Evolutionary conservation across 2,329 filamentous ascomycete species (phyloP).

Genomic region (Xylaria polymorpha): DNA sequence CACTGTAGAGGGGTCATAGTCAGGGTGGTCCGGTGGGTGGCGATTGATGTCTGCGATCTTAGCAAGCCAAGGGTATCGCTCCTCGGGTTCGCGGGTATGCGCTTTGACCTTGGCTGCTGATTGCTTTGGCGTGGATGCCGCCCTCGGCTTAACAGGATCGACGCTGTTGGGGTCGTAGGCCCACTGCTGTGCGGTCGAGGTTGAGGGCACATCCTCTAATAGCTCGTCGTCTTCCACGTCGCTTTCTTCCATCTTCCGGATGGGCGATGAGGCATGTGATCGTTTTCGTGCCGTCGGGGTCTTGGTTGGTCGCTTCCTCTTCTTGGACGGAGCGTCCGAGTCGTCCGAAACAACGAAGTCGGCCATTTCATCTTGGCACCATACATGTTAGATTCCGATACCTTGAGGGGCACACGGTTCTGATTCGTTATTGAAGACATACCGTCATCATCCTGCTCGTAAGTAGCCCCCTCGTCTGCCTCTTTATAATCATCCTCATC

Average conservation of each 20-base stretch:
- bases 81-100: slow-evolving; percentile 82
- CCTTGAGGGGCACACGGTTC: not conserved
- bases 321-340: slow-evolving; percentile 79
- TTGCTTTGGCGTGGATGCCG: slow-evolving; percentile 43
- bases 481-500: slow-evolving; percentile 76
- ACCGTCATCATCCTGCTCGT: slow-evolving; percentile 75
- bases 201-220: slow-evolving; percentile 66
- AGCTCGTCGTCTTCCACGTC: slow-evolving; percentile 65
- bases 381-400: slow-evolving; percentile 5
- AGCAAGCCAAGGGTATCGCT: slow-evolving; percentile 91
- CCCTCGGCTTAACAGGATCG: slow-evolving; percentile 48
- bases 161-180: slow-evolving; percentile 67
- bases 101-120: slow-evolving; percentile 72
- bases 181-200: slow-evolving; percentile 87
- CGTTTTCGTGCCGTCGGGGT: slow-evolving; percentile 69
- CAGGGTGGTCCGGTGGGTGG: slow-evolving; percentile 80
- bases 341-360: slow-evolving; percentile 92
- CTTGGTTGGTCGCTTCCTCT: slow-evolving; percentile 77
- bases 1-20: slow-evolving; percentile 92
- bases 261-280: slow-evolving; percentile 64
- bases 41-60: slow-evolving; percentile 86
- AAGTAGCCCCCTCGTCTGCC: slow-evolving; percentile 67
- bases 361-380: slow-evolving; percentile 72
- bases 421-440: slow-evolving; percentile 32
- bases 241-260: slow-evolving; percentile 49